Conservation (phyloP, 2,329 filamentous ascomycete genomes). For the Plenodomus tracheiphilus region DNA sequence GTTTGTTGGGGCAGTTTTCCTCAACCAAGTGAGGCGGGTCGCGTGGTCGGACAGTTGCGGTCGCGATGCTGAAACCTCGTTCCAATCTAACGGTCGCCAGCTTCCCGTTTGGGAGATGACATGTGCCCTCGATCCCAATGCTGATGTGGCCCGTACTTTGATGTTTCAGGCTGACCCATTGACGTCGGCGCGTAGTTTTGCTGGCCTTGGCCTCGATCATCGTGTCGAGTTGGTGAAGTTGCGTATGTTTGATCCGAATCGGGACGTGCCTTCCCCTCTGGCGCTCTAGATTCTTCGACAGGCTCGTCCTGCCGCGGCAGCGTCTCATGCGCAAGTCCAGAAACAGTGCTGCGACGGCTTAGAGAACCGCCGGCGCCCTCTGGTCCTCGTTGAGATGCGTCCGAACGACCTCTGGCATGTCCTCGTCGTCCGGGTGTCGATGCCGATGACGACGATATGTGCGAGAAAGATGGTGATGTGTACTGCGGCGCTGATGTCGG, state of each 20-base stretch:
- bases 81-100: slow-evolving; percentile 37
- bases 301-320: slow-evolving; percentile 28
- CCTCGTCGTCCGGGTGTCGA: slow-evolving; percentile 61
- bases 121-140: slow-evolving; percentile 38
- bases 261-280: slow-evolving; percentile 24
- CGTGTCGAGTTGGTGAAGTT: slow-evolving; percentile 27
- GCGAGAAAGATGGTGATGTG: slow-evolving; percentile 56
- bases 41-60: slow-evolving; percentile 19
- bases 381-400: slow-evolving; percentile 54
- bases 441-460: slow-evolving; percentile 59
- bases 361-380: slow-evolving; percentile 36
- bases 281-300: slow-evolving; percentile 27
- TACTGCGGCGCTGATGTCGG: slow-evolving; percentile 56
- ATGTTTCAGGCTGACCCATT: slow-evolving; percentile 40
- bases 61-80: slow-evolving; percentile 26
- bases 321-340: slow-evolving; percentile 36
- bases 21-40: not conserved
- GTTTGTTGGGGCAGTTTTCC: not conserved
- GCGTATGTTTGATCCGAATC: slow-evolving; percentile 25
- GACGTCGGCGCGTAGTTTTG: slow-evolving; percentile 28
- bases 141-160: slow-evolving; percentile 36
- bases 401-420: slow-evolving; percentile 68
- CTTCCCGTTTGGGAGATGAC: slow-evolving; percentile 43
- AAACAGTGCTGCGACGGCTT: slow-evolving; percentile 39
- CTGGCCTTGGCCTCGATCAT: slow-evolving; percentile 28